Conservation (phyloP, 345 rosid genomes). For the Anacardium occidentale region DNA sequence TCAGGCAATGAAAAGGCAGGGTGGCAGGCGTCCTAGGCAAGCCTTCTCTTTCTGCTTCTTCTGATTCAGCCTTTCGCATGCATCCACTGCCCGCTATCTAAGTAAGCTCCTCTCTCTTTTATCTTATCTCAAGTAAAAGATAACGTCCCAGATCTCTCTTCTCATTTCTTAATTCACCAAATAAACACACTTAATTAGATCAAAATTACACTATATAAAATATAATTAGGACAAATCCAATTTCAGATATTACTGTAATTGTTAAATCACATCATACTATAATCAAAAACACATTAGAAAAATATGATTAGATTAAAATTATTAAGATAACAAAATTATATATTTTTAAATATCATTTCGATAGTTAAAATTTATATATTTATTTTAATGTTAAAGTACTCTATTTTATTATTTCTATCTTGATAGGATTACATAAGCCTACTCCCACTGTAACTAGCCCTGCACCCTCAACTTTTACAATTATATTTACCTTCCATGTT, state of each 20-base stretch:
- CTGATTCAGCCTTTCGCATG: background rate
- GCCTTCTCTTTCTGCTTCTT: background rate
- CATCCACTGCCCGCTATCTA: background rate
- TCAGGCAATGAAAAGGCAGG: constrained; percentile 18
- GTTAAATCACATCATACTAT: too few relatives aligned
- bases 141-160: background rate
- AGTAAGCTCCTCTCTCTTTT: constrained; percentile 7
- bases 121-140: constrained; percentile 39
- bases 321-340: too few relatives aligned
- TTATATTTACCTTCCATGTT: background rate
- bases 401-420: background rate
- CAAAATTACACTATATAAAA: too few relatives aligned
- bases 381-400: too few relatives aligned
- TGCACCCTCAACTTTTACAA: background rate
- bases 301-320: too few relatives aligned
- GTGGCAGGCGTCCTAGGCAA: background rate
- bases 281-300: too few relatives aligned
- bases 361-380: too few relatives aligned
- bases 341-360: too few relatives aligned
- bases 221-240: too few relatives aligned
- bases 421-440: constrained; percentile 8
- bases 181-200: too few relatives aligned
- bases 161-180: too few relatives aligned
- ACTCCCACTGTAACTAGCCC: background rate
- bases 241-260: too few relatives aligned